phyloP scores from a whole-genome alignment of 2,329 filamentous ascomycete genomes.

The Hypoxylon rubiginosum region DNA sequence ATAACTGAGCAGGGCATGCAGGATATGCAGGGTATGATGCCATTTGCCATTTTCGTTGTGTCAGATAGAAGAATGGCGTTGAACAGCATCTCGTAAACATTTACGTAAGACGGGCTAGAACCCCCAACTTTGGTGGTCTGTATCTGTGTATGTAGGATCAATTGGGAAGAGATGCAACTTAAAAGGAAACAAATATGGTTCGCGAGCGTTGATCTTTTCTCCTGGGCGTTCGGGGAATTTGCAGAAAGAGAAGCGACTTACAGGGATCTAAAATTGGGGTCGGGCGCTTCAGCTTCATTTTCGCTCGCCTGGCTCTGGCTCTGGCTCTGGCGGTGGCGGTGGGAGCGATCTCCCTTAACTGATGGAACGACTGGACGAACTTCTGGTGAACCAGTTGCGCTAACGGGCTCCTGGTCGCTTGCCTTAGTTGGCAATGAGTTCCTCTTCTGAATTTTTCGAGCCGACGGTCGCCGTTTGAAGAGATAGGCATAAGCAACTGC shows the following conservation, averaged over 20 bases:
- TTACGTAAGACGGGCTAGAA: conserved; percentile 7
- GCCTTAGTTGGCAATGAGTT: conserved; percentile 36
- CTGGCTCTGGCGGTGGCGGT: conserved; percentile 12
- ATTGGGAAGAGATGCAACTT: conserved; percentile 19
- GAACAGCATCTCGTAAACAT: conserved; percentile 6
- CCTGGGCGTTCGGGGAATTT: conserved; percentile 36
- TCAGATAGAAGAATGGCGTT: conserved; percentile 8
- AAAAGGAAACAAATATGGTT: conserved; percentile 14
- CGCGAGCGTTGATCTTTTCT: conserved; percentile 26
- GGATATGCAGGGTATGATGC: conserved; percentile 26
- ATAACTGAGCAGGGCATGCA: conserved; percentile 7
- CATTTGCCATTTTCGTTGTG: conserved; percentile 29
- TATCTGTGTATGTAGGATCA: neutral
- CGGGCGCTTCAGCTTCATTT: conserved; percentile 19
- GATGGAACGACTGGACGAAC: conserved; percentile 1
- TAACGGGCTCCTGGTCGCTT: conserved; percentile 21
- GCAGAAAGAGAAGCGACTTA: conserved; percentile 37
- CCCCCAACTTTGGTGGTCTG: conserved; percentile 22
- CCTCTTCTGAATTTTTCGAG: conserved; percentile 45
- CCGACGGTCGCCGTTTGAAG: conserved; percentile 43
- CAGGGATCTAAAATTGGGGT: conserved; percentile 41
- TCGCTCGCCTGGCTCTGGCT: conserved; percentile 12
- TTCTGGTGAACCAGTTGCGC: conserved; percentile 5
- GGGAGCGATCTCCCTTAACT: neutral
- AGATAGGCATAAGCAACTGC: conserved; percentile 39